Evolutionary conservation across 2,329 filamentous ascomycete species (phyloP).

Genomic region (Cercospora janseana): DNA sequence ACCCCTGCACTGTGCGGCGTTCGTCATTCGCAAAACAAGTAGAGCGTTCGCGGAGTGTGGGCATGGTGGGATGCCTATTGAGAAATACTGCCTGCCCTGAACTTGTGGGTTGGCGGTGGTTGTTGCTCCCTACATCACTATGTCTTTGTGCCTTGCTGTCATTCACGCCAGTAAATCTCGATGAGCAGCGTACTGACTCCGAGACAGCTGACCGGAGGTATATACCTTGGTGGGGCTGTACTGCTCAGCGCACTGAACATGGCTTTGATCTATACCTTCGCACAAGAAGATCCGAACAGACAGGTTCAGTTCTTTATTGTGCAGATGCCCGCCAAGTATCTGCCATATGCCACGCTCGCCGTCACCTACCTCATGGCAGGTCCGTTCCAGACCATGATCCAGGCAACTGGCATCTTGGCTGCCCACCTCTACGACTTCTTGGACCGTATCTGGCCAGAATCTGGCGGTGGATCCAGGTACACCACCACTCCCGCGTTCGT

Average conservation of each 20-base stretch:
- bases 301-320: constrained; percentile 79
- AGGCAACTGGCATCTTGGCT: constrained; percentile 76
- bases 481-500: constrained; percentile 73
- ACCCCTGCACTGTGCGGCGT: constrained; percentile 50
- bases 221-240: constrained; percentile 52
- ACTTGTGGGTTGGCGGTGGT: constrained; percentile 54
- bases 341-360: constrained; percentile 77
- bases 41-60: constrained; percentile 49
- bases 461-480: constrained; percentile 77
- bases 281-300: constrained; percentile 77
- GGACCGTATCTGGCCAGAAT: constrained; percentile 81
- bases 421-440: constrained; percentile 91
- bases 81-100: constrained; percentile 55
- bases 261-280: constrained; percentile 78
- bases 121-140: constrained; percentile 63
- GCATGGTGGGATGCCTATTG: constrained; percentile 53
- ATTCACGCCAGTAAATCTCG: background rate
- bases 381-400: constrained; percentile 56
- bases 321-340: constrained; percentile 74
- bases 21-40: constrained; percentile 52
- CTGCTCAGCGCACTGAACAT: constrained; percentile 65
- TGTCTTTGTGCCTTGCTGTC: constrained; percentile 8
- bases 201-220: constrained; percentile 39
- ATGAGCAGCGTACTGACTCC: constrained; percentile 27
- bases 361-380: constrained; percentile 69